These are phyloP conservation scores for Torulaspora globosa DNA, from an alignment of 1,139 yeast species.

Conservation along the genomic window DNA sequence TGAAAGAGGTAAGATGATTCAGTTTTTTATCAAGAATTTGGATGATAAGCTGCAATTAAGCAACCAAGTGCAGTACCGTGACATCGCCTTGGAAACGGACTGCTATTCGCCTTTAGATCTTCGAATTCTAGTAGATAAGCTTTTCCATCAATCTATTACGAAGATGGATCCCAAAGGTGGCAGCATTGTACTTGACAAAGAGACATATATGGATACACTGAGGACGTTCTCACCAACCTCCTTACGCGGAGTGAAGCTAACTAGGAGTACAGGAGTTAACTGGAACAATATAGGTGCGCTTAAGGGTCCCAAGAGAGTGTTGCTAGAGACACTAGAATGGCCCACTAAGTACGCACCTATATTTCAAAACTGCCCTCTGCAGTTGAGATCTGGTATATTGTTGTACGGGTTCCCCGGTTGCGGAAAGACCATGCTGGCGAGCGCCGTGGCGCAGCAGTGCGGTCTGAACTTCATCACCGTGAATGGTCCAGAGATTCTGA, in stretches of 20 bases:
- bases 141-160: conserved; percentile 52
- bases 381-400: conserved; percentile 83
- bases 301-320: conserved; percentile 63
- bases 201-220: conserved; percentile 54
- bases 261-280: conserved; percentile 59
- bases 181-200: conserved; percentile 16
- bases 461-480: conserved; percentile 90
- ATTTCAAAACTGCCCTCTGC: conserved; percentile 78
- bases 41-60: conserved; percentile 34
- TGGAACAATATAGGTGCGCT: conserved; percentile 94
- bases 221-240: conserved; percentile 74
- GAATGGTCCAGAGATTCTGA: conserved; percentile 93
- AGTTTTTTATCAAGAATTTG: conserved; percentile 42
- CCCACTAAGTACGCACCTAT: conserved; percentile 95
- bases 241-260: conserved; percentile 79
- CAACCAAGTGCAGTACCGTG: conserved; percentile 54
- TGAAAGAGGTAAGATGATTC: conserved; percentile 52
- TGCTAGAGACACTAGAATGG: conserved; percentile 92
- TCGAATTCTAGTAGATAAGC: conserved; percentile 65
- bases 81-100: conserved; percentile 75
- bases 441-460: conserved; percentile 92
- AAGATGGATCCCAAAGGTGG: conserved; percentile 14
- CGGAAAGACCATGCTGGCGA: conserved; percentile 89
- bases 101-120: conserved; percentile 87
- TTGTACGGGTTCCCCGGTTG: conserved; percentile 97